Base-by-base conservation (phyloP, 495 filamentous ascomycete genomes). In the Glarea lozoyensis region DNA sequence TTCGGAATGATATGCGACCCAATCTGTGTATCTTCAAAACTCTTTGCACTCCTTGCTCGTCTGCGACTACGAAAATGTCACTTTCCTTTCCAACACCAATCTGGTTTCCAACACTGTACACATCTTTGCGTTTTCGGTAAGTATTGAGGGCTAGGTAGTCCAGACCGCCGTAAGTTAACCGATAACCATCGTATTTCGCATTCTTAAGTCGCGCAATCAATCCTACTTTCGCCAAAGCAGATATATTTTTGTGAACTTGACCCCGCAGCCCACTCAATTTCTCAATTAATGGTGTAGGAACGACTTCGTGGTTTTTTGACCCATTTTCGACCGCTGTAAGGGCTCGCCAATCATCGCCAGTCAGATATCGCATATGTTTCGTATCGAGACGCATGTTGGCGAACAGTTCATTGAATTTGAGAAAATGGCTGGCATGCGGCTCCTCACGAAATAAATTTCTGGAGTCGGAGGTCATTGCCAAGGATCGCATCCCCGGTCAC, bases 41-140 rank as follows among this genome's bases (percentile, higher is more conserved):
- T 17, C 67, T 72, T 54, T 90, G 84, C 10, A 55, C 52, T 32
- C 75, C 75, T 12, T 64, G 64, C 43, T 78, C 68, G 54, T 83
- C 74, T 32, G 92, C 87, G 33, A 94, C 88, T 25, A 95, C 81
- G 62, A 87, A 81, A 58, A 99, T 97, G 62, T 99, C 92, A 52
- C 79, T 86, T 66, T 99, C 92, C 66, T 99, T 99, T 52, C 92
- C 92, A 6, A 96, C 86, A 40, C 93, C 92, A 50, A 99, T 84
- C 56, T 94, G 89, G 65, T 83, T 90, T 37, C 92, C 92, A 18
- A 95, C 86, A 44, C 82, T 88, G 73, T 94, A 96, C 32, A 96
- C 74, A 50, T 67, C 71, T 40, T 78, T 76, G 44, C 78, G 70
- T 55, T 82, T 83, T 15, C 87, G 79, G 64, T 95, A 83, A 6